Evolutionary conservation across 352 stramenopile genomes (phyloP).

Genomic region (Phytophthora tubulina): DNA sequence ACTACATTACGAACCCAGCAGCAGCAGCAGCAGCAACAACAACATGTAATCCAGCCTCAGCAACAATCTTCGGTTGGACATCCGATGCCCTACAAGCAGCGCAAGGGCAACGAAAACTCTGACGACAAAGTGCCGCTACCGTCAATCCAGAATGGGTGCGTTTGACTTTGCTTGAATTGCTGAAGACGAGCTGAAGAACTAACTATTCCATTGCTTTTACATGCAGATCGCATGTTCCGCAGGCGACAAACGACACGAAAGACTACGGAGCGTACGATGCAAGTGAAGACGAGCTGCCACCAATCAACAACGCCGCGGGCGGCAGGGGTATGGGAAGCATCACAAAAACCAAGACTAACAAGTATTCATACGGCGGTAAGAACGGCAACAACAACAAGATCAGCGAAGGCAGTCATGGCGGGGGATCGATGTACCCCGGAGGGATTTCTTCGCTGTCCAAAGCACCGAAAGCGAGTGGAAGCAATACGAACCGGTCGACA

Average conservation of each 20-base stretch:
- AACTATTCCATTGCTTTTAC: not conserved
- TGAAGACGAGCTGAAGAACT: not conserved
- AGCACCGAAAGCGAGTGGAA: slow-evolving; percentile 43
- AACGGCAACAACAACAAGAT: slow-evolving; percentile 41
- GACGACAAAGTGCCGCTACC: slow-evolving; percentile 63
- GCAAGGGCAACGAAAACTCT: slow-evolving; percentile 59
- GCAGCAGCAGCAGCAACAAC: slow-evolving; percentile 47
- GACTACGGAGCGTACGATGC: slow-evolving; percentile 39
- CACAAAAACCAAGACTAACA: slow-evolving; percentile 38
- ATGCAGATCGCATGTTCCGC: slow-evolving; percentile 32
- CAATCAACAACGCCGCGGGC: slow-evolving; percentile 48
- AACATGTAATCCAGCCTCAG: slow-evolving; percentile 43
- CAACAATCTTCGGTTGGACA: slow-evolving; percentile 33
- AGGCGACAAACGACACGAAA: slow-evolving; percentile 33
- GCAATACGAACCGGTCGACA: slow-evolving; percentile 44
- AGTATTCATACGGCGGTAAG: slow-evolving; percentile 42
- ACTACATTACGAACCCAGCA: slow-evolving; percentile 48
- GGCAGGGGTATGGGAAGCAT: slow-evolving; percentile 15
- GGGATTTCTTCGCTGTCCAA: slow-evolving; percentile 37
- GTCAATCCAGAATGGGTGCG: slow-evolving; percentile 60
- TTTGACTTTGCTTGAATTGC: slow-evolving; percentile 3
- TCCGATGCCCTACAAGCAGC: slow-evolving; percentile 48
- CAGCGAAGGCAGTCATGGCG: slow-evolving; percentile 25
- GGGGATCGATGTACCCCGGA: slow-evolving; percentile 31
- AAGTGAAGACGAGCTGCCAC: slow-evolving; percentile 59